Percentiles rank a stretch among this genome's conserved stretches.
These are phyloP conservation scores for Choiromyces venosus DNA, from an alignment of 495 filamentous ascomycete species.

Conservation along the genomic window DNA sequence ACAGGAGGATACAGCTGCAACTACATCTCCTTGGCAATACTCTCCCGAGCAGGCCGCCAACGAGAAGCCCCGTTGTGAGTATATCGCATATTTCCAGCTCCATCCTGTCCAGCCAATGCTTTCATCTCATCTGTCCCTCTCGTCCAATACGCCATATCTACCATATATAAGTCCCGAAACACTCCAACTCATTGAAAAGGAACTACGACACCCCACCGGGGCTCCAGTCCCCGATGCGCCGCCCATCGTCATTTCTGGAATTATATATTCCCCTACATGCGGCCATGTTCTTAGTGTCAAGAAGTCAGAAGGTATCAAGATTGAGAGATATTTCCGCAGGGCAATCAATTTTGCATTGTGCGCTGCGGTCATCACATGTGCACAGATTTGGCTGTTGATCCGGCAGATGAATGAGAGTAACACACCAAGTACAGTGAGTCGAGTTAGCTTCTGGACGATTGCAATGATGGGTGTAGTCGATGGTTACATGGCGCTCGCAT, in stretches of 20 bases:
- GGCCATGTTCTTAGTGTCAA: slow-evolving; percentile 86
- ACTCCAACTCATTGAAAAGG: slow-evolving; percentile 68
- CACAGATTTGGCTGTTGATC: slow-evolving; percentile 69
- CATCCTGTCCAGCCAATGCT: slow-evolving; percentile 53
- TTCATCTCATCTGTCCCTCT: slow-evolving; percentile 39
- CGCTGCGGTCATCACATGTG: slow-evolving; percentile 58
- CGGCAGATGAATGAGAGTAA: slow-evolving; percentile 84
- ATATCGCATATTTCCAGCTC: slow-evolving; percentile 79
- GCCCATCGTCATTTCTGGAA: slow-evolving; percentile 69
- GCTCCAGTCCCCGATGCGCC: slow-evolving; percentile 64
- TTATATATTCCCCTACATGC: slow-evolving; percentile 91
- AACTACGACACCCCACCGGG: slow-evolving; percentile 79
- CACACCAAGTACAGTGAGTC: slow-evolving; percentile 87
- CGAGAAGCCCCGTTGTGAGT: slow-evolving; percentile 74
- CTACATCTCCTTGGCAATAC: slow-evolving; percentile 50
- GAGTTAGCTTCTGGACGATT: slow-evolving; percentile 84
- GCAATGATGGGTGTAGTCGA: slow-evolving; percentile 82
- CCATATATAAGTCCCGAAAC: slow-evolving; percentile 44
- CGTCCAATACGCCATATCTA: slow-evolving; percentile 37
- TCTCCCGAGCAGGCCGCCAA: slow-evolving; percentile 54
- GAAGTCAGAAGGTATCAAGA: slow-evolving; percentile 72
- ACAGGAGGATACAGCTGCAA: slow-evolving; percentile 51
- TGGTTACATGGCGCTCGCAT: slow-evolving; percentile 47
- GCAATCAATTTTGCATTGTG: slow-evolving; percentile 63
- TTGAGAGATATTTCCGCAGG: slow-evolving; percentile 63